Base-by-base conservation (phyloP, 106 monocot species). In the Phalaenopsis aphrodite region DNA sequence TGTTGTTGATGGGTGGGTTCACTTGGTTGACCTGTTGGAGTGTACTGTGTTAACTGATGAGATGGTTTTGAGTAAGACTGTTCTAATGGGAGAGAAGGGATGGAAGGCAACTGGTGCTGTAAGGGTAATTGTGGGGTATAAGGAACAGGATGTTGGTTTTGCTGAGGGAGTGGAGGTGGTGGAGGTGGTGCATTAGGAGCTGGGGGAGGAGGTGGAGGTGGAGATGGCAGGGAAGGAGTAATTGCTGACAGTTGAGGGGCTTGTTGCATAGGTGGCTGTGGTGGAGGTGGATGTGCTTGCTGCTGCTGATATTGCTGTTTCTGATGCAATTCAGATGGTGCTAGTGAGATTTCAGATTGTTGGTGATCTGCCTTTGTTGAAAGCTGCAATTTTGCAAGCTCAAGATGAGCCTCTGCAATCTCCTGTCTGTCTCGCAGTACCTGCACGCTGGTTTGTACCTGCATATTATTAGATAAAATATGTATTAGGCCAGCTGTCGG, bases 381-480 rank as follows among this genome's bases (percentile, higher is more conserved):
- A 57, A 68, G 48, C 82, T 92, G 87, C 23, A 90, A 57, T 72
- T 93, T 91, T 80, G 86, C 39, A 30, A 87, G 86, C 45, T 97
- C 88, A 8, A 84, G 42, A 67, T 94, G 92, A 78, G 94, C 67
- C 75, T 97, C 96, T 18, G 82, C 64, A 19, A 90, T 87, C 67
- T 92, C 90, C 77, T 94, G 91, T 65, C 90, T 97, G 82, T 90
- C 92, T 17, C 90, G 90, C 16, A 97, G 55, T 72, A 89, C 81
- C 74, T 97, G 96, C 42, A 94, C 81, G 39, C 90, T 86, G 9
- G 86, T 83, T 84, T 94, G 90, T 49, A 97, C 92, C 96, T 97
- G 84, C 46, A 84, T 5, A 41, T 41, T 23, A 49, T 74, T 41
- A 2, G 49, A 19, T 49, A 18, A 76, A 52, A 76, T 6, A 76